These are phyloP conservation scores for Trichosporon asahii DNA, from an alignment of 1,284 basidiomycete species.

Conservation along the genomic window DNA sequence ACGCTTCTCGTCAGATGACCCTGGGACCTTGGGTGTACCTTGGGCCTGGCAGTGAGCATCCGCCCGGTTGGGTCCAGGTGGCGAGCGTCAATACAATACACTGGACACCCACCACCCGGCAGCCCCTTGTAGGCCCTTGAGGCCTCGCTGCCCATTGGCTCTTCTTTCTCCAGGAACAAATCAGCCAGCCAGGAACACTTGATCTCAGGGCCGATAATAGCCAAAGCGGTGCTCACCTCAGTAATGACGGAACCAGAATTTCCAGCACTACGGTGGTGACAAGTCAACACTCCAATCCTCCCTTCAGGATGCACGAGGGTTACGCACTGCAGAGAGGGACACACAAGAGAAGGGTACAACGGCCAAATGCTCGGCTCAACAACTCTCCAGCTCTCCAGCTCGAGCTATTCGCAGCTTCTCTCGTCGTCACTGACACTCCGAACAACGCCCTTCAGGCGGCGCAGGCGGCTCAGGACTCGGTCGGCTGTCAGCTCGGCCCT, in stretches of 20 bases:
- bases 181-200: neutral
- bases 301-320: too few species aligned
- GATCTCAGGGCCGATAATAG: neutral
- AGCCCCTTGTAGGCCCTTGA: too few species aligned
- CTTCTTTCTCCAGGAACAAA: neutral
- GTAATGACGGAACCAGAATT: neutral
- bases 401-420: neutral
- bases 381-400: too few species aligned
- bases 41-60: neutral
- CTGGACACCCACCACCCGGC: too few species aligned
- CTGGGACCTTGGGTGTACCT: neutral
- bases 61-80: neutral
- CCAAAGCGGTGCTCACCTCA: neutral
- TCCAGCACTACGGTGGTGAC: neutral
- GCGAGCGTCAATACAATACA: neutral
- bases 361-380: neutral
- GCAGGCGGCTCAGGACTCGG: neutral
- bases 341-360: too few species aligned
- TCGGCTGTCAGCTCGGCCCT: neutral
- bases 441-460: too few species aligned
- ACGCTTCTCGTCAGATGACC: conserved; percentile 2
- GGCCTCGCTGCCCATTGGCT: neutral
- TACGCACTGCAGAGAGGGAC: too few species aligned
- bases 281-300: too few species aligned
- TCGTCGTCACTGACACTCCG: neutral